A percentile compares a stretch with the other conserved stretches of the same genome.
These are phyloP conservation scores for Ophiobolus disseminans DNA, from an alignment of 2,329 filamentous ascomycete genomes.

Conservation along the genomic window DNA sequence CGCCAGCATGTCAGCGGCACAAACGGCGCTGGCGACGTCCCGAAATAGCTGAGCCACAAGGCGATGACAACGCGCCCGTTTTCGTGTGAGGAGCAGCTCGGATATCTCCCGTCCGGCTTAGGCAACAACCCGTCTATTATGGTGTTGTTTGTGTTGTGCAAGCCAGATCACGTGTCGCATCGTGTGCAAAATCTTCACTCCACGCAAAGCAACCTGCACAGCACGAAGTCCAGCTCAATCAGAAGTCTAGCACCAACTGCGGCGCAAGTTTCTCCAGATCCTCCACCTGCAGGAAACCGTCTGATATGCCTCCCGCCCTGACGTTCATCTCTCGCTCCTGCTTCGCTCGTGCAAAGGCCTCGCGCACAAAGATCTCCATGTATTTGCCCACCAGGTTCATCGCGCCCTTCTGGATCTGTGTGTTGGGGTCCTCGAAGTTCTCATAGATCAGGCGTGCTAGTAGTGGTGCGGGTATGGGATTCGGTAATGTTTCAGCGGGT, in stretches of 20 bases:
- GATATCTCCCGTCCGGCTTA: background rate
- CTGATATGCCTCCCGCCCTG: conserved; percentile 43
- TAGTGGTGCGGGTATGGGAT: conserved; percentile 73
- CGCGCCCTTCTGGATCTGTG: conserved; percentile 45
- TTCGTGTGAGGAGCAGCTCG: no score
- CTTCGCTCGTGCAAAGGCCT: conserved; percentile 81
- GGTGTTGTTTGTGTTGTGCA: no score
- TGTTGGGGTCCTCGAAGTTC: conserved; percentile 67
- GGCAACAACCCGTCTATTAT: no score
- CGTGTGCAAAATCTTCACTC: no score
- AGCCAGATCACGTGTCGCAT: no score
- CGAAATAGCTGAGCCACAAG: background rate
- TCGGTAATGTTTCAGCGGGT: conserved; percentile 22
- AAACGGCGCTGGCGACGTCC: background rate
- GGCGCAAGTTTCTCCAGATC: conserved; percentile 88
- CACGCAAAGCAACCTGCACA: no score
- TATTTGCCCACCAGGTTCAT: conserved; percentile 82
- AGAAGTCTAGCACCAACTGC: conserved; percentile 87
- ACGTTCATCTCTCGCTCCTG: conserved; percentile 67
- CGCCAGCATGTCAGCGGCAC: background rate
- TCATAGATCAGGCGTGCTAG: conserved; percentile 79
- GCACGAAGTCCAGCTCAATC: no score
- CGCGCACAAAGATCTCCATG: conserved; percentile 87
- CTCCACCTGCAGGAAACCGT: conserved; percentile 81
- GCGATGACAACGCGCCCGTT: background rate